Conservation (phyloP, 2,329 filamentous ascomycete genomes). For the Trichoderma guizhouense region DNA sequence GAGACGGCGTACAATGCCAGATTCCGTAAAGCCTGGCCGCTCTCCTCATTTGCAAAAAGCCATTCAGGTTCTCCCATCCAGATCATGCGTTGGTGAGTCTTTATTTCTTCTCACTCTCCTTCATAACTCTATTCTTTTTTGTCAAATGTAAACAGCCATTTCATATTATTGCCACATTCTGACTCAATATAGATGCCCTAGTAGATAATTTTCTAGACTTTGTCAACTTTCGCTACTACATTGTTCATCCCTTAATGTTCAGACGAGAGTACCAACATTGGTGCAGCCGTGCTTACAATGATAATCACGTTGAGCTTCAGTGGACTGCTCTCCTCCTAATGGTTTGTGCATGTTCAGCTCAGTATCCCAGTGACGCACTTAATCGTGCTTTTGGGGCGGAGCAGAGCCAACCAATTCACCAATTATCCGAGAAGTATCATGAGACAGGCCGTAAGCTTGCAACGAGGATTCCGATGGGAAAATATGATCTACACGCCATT, state of each 20-base stretch:
- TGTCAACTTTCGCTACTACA: conserved; percentile 40
- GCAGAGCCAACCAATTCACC: conserved; percentile 29
- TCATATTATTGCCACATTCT: not conserved
- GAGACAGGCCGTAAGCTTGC: conserved; percentile 33
- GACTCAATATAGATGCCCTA: conserved; percentile 29
- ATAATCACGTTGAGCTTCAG: conserved; percentile 33
- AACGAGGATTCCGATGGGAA: conserved; percentile 32
- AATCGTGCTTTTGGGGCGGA: conserved; percentile 32
- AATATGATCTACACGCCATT: conserved; percentile 33
- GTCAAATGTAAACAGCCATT: not conserved
- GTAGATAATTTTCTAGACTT: conserved; percentile 38
- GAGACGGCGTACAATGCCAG: not conserved
- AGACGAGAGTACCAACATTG: conserved; percentile 36
- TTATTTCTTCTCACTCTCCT: not conserved
- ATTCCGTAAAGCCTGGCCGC: conserved; percentile 19
- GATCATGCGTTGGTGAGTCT: conserved; percentile 35
- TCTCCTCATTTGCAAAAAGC: conserved; percentile 34
- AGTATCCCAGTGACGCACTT: conserved; percentile 32
- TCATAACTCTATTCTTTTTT: no score
- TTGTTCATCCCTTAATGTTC: conserved; percentile 36
- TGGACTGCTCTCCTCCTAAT: conserved; percentile 39
- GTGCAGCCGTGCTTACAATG: conserved; percentile 32
- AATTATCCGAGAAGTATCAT: conserved; percentile 34
- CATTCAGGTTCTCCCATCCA: conserved; percentile 31
- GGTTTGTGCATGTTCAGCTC: conserved; percentile 37